These are phyloP conservation scores for Xerocomellus dryophilus DNA, from an alignment of 768 basidiomycete genomes.

Conservation along the genomic window DNA sequence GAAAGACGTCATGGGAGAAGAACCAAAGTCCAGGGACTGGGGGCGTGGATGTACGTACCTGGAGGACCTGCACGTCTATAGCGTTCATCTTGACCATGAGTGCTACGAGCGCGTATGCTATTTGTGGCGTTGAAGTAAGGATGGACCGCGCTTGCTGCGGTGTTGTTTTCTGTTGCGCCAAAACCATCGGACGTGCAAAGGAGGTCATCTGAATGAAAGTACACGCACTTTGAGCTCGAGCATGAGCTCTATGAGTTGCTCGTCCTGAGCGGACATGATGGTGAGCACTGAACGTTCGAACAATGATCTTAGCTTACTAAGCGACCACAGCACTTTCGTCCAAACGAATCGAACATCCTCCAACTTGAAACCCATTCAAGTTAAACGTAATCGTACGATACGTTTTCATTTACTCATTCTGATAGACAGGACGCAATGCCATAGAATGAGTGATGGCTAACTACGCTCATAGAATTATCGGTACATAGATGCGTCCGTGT, in stretches of 20 bases:
- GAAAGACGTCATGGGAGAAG: neutral
- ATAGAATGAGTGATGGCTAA: too few species aligned
- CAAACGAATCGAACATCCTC: too few species aligned
- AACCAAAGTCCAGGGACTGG: neutral
- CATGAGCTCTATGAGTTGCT: conserved; percentile 71
- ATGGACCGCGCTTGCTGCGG: conserved; percentile 66
- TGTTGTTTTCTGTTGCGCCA: conserved; percentile 60
- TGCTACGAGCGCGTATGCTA: conserved; percentile 71
- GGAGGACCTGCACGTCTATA: conserved; percentile 70
- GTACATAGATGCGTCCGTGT: too few species aligned
- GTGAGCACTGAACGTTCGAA: neutral
- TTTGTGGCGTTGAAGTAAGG: conserved; percentile 68
- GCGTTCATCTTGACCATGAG: conserved; percentile 79
- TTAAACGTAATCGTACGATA: too few species aligned
- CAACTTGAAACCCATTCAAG: too few species aligned
- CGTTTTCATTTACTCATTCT: too few species aligned
- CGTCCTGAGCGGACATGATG: conserved; percentile 55
- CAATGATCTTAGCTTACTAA: conserved; percentile 16
- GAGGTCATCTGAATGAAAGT: too few species aligned
- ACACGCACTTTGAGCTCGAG: conserved; percentile 60
- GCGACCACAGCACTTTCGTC: neutral
- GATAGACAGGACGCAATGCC: too few species aligned
- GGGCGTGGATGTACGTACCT: conserved; percentile 41
- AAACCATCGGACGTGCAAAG: conserved; percentile 2
- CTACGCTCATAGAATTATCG: too few species aligned